A percentile compares a stretch with the other conserved stretches of the same genome.
phyloP scores from a whole-genome alignment of 2,329 filamentous ascomycete genomes.

The Anthostomella pinea region DNA sequence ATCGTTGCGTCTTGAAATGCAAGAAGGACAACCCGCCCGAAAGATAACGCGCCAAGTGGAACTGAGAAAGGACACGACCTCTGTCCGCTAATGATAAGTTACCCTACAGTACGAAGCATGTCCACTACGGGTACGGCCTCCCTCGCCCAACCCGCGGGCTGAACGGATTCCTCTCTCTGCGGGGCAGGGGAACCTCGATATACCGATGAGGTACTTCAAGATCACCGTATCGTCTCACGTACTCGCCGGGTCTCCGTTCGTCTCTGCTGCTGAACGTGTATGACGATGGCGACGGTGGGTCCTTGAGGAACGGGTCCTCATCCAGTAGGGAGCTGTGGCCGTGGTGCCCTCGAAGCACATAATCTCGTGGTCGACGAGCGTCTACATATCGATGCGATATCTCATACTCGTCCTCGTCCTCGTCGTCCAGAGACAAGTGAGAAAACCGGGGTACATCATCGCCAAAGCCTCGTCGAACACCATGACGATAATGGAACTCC shows the following conservation, averaged over 20 bases:
- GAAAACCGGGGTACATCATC: slow-evolving; percentile 10
- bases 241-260: neutral
- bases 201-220: too few relatives aligned
- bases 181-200: slow-evolving; percentile 6
- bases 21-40: too few relatives aligned
- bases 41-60: too few relatives aligned
- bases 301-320: slow-evolving; percentile 20
- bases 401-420: slow-evolving; percentile 14
- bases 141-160: slow-evolving; percentile 4
- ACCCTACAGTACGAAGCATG: too few relatives aligned
- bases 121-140: too few relatives aligned
- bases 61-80: too few relatives aligned
- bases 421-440: slow-evolving; percentile 14
- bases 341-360: slow-evolving; percentile 14
- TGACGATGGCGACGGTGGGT: slow-evolving; percentile 6
- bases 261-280: slow-evolving; percentile 12
- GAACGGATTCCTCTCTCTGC: slow-evolving; percentile 1
- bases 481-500: slow-evolving; percentile 1
- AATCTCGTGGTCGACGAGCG: slow-evolving; percentile 14
- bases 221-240: neutral
- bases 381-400: slow-evolving; percentile 7
- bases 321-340: slow-evolving; percentile 23
- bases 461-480: slow-evolving; percentile 1
- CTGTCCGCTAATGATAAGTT: too few relatives aligned
- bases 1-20: too few relatives aligned